Conservation (phyloP, 495 filamentous ascomycete genomes). For the Xylaria nigripes region DNA sequence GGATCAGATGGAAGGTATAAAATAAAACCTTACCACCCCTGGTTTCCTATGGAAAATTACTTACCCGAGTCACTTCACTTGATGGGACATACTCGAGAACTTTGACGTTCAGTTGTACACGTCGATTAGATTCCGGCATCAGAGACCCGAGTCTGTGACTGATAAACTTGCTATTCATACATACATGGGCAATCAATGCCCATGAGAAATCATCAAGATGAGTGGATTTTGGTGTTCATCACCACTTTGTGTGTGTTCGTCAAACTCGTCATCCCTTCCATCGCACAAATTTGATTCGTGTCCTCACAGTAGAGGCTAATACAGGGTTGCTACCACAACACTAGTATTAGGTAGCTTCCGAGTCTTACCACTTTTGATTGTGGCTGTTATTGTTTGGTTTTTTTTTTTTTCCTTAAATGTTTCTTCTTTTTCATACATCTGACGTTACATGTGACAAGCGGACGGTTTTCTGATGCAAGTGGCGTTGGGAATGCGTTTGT, state of each 20-base stretch:
- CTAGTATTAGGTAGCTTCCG: neutral
- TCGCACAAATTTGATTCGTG: no score
- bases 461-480: neutral
- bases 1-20: no score
- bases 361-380: neutral
- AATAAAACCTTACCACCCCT: no score
- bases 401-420: neutral
- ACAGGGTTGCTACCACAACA: neutral
- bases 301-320: no score
- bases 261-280: no score
- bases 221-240: no score
- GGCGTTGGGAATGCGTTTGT: neutral
- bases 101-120: neutral
- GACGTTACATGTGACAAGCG: slow-evolving; percentile 8
- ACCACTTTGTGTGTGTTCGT: no score
- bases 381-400: neutral
- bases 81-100: no score
- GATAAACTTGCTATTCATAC: neutral
- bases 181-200: neutral
- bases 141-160: neutral
- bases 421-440: slow-evolving; percentile 4
- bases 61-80: no score
- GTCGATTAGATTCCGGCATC: neutral
- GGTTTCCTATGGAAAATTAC: no score
- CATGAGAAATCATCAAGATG: neutral